phyloP scores from a whole-genome alignment of 306 rosid genomes.

The Glycine soja region DNA sequence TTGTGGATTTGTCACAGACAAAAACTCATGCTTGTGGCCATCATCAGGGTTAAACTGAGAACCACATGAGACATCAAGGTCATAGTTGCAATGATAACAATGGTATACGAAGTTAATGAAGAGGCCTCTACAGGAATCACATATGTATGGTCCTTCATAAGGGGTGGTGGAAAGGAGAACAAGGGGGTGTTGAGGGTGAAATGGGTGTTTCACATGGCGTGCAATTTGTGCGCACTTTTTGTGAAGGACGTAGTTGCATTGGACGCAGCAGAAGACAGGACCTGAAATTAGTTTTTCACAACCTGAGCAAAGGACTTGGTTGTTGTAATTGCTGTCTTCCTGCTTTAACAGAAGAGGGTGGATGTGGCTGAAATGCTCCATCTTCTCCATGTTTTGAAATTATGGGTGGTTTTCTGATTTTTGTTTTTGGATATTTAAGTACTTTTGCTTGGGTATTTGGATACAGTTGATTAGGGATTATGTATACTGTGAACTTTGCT shows the following conservation, averaged over 20 bases:
- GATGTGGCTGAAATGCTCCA: slow-evolving; percentile 30
- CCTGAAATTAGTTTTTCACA: slow-evolving; percentile 24
- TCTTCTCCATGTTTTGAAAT: slow-evolving; percentile 19
- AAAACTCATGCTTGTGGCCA: not conserved
- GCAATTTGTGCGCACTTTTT: slow-evolving; percentile 9
- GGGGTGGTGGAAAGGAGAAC: slow-evolving; percentile 19
- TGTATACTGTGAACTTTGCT: not conserved
- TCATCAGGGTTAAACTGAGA: not conserved
- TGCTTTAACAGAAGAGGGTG: not conserved
- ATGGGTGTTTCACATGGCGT: slow-evolving; percentile 4
- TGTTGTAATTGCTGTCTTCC: not conserved
- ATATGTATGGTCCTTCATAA: not conserved
- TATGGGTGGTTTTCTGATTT: not conserved
- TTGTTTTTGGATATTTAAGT: not conserved
- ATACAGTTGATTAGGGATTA: not conserved
- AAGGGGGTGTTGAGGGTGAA: slow-evolving; percentile 28
- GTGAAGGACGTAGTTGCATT: slow-evolving; percentile 13
- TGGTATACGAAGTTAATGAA: slow-evolving; percentile 11
- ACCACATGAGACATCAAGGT: slow-evolving; percentile 17
- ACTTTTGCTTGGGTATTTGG: not conserved
- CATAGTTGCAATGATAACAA: not conserved
- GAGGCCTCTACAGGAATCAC: not conserved
- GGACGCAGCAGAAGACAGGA: not conserved
- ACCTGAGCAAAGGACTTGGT: not conserved
- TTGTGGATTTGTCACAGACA: not conserved